Base-by-base conservation (phyloP, 2,329 filamentous ascomycete genomes). In the Bisporella sp. region DNA sequence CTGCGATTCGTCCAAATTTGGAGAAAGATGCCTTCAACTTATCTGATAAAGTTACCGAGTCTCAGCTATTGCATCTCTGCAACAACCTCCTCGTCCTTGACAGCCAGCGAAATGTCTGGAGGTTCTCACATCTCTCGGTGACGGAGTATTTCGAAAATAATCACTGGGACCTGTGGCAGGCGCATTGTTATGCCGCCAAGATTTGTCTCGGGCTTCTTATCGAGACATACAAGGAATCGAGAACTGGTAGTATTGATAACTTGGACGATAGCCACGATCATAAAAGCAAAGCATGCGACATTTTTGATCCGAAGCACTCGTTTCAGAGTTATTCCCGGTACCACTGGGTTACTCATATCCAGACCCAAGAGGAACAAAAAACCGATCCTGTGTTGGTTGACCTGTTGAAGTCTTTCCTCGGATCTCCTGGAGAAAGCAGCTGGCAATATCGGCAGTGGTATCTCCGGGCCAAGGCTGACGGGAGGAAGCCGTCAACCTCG, bases 71-170 rank as follows among this genome's bases (percentile, higher is more conserved):
- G 12, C 41, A 53, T 21, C 46, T 52, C 35, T 63, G 62, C 46
- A 46, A 50, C 21, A 59, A 64, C 45, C 53, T 64, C 21, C 31
- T 64, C 21, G 50, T 63, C 6, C 40, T 63, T 9, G 59, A 63
- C 42, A 39, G 49, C 29, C 28, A 48, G 11, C 41, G 32, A 35
- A 31, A 46, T 3, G 41, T 59, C 9, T 63, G 57, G 46, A 47
- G 55, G 9, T 55, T 58, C 8, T 60, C 60, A 2, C 61, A 64
- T 59, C 52, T 64, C 29, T 64, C 62, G 5, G 61, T 64, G 4
- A 54, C 44, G 9, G 61, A 64, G 47, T 64, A 62, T 45, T 51
- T 64, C 41, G 60, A 63, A 47, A 45, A 59, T 1, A 29, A 57
- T 33, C 55, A 54, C 7, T 57, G 53, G 53, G 52, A 7, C n/a